Percentiles rank a stretch among this genome's conserved stretches.
Evolutionary conservation across 2,329 filamentous ascomycete genomes (phyloP).

Genomic region (Monilinia polystroma): DNA sequence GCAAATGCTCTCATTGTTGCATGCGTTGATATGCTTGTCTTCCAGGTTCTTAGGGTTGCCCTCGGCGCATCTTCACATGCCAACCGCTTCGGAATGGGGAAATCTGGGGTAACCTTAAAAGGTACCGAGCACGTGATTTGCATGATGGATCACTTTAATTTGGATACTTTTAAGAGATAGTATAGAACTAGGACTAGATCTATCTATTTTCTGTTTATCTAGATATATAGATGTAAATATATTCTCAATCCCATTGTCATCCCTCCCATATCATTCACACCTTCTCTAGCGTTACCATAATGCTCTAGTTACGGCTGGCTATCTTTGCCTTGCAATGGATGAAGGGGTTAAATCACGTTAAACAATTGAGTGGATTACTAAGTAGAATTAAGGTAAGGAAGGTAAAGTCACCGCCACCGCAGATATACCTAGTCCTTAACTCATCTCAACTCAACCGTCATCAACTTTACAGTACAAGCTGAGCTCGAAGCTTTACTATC

Average conservation of each 20-base stretch:
- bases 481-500: neutral
- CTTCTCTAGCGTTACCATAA: neutral
- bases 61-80: conserved; percentile 24
- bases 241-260: neutral
- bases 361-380: neutral
- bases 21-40: conserved; percentile 1
- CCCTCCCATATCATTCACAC: neutral
- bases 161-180: neutral
- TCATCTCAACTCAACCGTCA: neutral
- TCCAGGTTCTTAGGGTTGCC: neutral
- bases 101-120: conserved; percentile 16
- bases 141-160: too few species aligned
- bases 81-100: conserved; percentile 17
- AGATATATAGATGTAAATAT: too few species aligned
- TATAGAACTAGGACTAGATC: neutral
- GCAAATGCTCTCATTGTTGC: conserved; percentile 13
- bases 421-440: too few species aligned
- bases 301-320: neutral
- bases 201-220: neutral
- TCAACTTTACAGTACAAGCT: neutral
- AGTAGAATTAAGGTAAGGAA: too few species aligned
- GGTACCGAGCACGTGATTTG: neutral
- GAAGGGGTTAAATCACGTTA: neutral
- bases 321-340: too few species aligned
- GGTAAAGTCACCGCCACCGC: too few species aligned